phyloP scores from a whole-genome alignment of 441 rosid species.

The Aleurites moluccanus region DNA sequence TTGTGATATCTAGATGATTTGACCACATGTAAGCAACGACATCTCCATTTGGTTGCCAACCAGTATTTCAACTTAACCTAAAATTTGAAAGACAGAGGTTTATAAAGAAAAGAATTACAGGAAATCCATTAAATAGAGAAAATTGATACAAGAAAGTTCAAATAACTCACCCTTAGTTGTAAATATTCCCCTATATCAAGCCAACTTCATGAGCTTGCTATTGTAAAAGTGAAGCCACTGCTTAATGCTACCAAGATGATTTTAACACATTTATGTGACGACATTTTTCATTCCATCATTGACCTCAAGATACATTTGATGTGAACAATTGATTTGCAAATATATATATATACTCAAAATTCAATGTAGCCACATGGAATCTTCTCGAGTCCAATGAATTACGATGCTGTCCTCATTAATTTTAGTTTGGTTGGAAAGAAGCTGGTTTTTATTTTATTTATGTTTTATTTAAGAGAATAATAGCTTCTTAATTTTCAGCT shows the following conservation, averaged over 20 bases:
- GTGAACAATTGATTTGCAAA: neutral
- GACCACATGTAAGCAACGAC: neutral
- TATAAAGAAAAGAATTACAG: too few relatives aligned
- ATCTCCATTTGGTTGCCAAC: neutral
- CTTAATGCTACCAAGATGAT: neutral
- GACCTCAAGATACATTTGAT: neutral
- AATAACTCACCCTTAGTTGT: neutral
- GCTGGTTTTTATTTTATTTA: neutral
- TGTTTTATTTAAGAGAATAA: neutral
- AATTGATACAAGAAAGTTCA: neutral
- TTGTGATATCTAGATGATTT: neutral
- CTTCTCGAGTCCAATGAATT: neutral
- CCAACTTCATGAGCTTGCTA: neutral
- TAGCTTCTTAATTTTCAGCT: neutral
- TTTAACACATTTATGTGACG: neutral
- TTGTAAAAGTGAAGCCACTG: neutral
- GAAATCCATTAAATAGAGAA: neutral
- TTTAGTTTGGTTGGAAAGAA: neutral
- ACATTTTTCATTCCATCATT: neutral
- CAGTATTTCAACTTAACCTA: neutral
- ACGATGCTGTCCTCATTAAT: neutral
- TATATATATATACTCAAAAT: neutral
- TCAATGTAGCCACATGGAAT: neutral
- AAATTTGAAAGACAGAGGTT: too few relatives aligned
- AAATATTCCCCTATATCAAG: neutral